Evolutionary conservation across 345 rosid species (phyloP), one percentile per base, ranked within the genome.

Genomic region (Barbarea vulgaris): DNA sequence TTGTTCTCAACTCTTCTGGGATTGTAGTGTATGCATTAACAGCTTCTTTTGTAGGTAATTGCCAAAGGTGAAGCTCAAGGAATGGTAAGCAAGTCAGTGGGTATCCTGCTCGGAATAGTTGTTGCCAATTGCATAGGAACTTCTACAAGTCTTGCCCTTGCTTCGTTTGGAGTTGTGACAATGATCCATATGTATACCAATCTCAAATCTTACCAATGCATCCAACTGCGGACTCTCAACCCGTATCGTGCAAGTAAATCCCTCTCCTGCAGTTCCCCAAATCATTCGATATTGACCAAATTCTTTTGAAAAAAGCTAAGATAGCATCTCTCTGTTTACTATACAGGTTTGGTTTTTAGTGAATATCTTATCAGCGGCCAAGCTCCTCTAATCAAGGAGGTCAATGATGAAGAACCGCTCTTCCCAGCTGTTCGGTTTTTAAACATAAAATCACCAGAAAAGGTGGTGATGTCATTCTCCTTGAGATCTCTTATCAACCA

Each of bases 41-140:
- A 68, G 22, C 70, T 41, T 64, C 67, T 39, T 70, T 52, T 80
- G 37, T 80, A 91, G 98, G 97, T 95, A 53, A 95, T 95, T 56
- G 99, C 97, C 36, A 95, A 92, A 70, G 99, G 97, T 72, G 99
- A 95, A 88, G 99, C 99, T 82, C 99, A 95, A 81, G 99, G 99
- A 82, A 95, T 95, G 99, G 91, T 92, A 75, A 92, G 97, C 88
- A 92, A 88, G 81, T 88, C 89, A 69, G 54, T 92, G 55, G 97
- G 97, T 63, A 92, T 95, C 34, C 51, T 79, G 77, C 84, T 95
- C 25, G 99, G 99, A 69, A 95, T 95, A 71, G 89, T 89, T 61
- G 57, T 92, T 84, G 97, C 88, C 58, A 92, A 88, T 73, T 69
- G 74, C 77, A 72, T 89, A 56, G 91, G 99, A 79, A 84, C 93